Base-by-base conservation (phyloP, 2,329 filamentous ascomycete species). In the Paecilomyces sp. region DNA sequence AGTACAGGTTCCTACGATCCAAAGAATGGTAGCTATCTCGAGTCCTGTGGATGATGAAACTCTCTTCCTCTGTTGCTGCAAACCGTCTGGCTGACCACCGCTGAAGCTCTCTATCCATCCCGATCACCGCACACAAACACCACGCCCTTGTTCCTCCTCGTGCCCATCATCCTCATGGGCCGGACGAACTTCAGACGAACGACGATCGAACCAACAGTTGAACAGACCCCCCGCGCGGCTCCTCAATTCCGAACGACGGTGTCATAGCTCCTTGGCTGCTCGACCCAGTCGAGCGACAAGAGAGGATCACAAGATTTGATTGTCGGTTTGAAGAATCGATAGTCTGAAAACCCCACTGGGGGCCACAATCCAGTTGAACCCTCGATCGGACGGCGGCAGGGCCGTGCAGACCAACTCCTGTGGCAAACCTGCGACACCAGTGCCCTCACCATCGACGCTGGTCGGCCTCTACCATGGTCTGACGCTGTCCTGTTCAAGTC, bases 381-480 rank as follows among this genome's bases (percentile, higher is more conserved):
- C 51, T 53, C 51, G 51, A 53, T 53, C 51, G 51, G 51, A 53
- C 51, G 24, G 24, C 51, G 51, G 22, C 51, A 53, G 51, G 51
- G 51, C 41, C 41, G 41, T 47, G 41, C 41, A 47, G 41, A 22
- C 41, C 9, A 47, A 47, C 41, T 47, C 51, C 51, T 57, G 56
- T 52, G 56, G 47, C 56, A 52, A 52, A 51, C 56, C 56, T 57
- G 56, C 30, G 47, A 57, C 56, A 57, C 56, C 56, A 57, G 56
- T 18, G 56, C 18, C 56, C 30, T 57, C 56, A 57, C 36, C 36
- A 57, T 57, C 56, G 22, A 53, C 15, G 51, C 51, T 53, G 51
- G 51, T 22, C 24, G 41, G 41, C 41, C 41, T 47, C 41, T 47
- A 47, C 51, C 22, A 30, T 53, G 51, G 51, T 53, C 51, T 53